Evolutionary conservation across 2,329 filamentous ascomycete genomes (phyloP), one percentile per base, ranked within the genome.

Genomic region (Cryphonectria parasitica): DNA sequence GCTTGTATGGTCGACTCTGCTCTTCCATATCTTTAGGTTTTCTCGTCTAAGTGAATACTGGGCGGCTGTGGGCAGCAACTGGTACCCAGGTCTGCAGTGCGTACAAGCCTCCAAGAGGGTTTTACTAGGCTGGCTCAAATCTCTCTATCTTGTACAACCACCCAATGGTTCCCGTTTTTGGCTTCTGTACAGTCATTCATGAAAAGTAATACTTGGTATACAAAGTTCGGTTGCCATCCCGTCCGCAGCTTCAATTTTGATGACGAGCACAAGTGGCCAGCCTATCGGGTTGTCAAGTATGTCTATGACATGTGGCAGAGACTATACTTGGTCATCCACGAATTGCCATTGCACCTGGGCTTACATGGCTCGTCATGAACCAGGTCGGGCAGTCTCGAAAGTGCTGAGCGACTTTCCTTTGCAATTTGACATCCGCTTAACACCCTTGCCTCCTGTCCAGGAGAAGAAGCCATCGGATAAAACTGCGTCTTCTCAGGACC

Each of bases 81-180:
- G 11, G 36, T 10, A 39, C 36, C 36, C 10, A 2, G 1, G 36
- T 39, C 10, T 39, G 36, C 36, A 39, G 10, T 39, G 36, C 8
- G 36, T 39, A 39, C 36, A 39, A 39, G 11, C 11, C 36, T 39
- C 11, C 3, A 39, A 39, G 36, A 10, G 36, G 36, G 13, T 11
- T 39, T 39, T 13, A 10, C 36, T 11, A 39, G 36, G 7, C 10
- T 17, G 4, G 41, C 15, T 43, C 34, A 34, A 34, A 2, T 34
- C 3, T 84, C 71, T 85, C 82, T 7, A 73, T 84, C 72, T 83
- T 81, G 17, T 75, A 81, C 61, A 77, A 81, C 71, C 60, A 79
- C 54, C 10, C 43, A 1, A 72, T 71, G 0, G 79, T 82, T 3
- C 70, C 77, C 28, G 83, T 84, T 43, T 82, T 81, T 71, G 79